Conservation (phyloP, 2,329 filamentous ascomycete species). For the Elsinoe ampelina region DNA sequence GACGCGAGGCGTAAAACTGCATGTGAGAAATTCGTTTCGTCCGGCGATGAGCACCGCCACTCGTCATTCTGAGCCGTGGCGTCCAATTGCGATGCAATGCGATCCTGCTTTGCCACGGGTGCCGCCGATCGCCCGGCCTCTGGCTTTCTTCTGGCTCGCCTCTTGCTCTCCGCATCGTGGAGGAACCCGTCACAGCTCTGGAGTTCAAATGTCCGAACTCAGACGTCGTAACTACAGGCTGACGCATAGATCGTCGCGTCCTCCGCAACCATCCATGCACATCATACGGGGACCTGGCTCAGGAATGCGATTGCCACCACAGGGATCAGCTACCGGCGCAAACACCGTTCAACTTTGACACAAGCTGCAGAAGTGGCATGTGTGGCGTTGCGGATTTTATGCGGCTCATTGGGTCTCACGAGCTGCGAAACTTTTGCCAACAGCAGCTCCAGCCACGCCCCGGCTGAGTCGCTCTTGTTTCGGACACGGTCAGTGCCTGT, state of each 20-base stretch:
- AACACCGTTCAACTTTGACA: neutral
- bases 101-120: neutral
- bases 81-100: no score
- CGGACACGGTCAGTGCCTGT: neutral
- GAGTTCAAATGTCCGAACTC: neutral
- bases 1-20: neutral
- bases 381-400: neutral
- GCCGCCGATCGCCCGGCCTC: neutral
- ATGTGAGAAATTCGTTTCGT: neutral
- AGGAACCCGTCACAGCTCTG: neutral
- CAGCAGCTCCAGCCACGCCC: conserved; percentile 3
- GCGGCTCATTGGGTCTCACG: neutral
- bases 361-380: neutral
- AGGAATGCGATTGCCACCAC: neutral
- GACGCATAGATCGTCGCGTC: conserved; percentile 3
- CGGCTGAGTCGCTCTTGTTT: neutral
- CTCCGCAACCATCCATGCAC: neutral
- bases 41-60: conserved; percentile 3
- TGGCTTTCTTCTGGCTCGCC: no score
- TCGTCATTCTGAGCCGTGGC: conserved; percentile 1
- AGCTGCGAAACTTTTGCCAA: neutral
- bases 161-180: neutral
- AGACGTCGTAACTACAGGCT: neutral
- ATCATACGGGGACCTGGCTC: neutral
- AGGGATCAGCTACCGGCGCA: neutral